Evolutionary conservation across 192 early-diverging fungal genomes (phyloP), one percentile per base, ranked within the genome.

Genomic region (Dissophora globulifera): DNA sequence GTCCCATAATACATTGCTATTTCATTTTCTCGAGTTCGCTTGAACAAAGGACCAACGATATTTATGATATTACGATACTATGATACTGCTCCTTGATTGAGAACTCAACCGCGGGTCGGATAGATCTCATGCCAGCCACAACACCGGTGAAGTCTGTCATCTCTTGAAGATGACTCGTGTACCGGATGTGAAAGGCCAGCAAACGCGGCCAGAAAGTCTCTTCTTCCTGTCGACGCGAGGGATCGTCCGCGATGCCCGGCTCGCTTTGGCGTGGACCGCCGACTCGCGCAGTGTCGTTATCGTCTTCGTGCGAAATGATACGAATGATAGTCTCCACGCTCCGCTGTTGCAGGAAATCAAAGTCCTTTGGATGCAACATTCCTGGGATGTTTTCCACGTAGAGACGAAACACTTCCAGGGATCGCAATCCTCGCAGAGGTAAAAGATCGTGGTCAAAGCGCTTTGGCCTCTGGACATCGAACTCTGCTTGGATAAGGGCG

Each of bases 201-300:
- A 69, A 43, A 6, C 38, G 45, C 32, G 67, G 67, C 50, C 67
- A 69, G 17, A 52, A 33, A 3, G 67, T 69, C 57, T 60, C 50
- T 1, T 17, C n/a, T 15, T 20, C 49, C 25, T 8, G 38, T 33
- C 0, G 19, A 17, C 19, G 25, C 33, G 23, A 16, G 17, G n/a
- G n/a, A n/a, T n/a, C n/a, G n/a, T n/a, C n/a, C n/a, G n/a, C n/a
- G n/a, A n/a, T n/a, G n/a, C n/a, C n/a, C n/a, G n/a, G n/a, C n/a
- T n/a, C n/a, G n/a, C n/a, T n/a, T n/a, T n/a, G n/a, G n/a, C n/a
- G n/a, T n/a, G n/a, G n/a, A n/a, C n/a, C n/a, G n/a, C n/a, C n/a
- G n/a, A n/a, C n/a, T n/a, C n/a, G n/a, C n/a, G n/a, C n/a, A n/a
- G n/a, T n/a, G n/a, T n/a, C n/a, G n/a, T 50, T 19, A 17, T 32